Percentiles rank a stretch among this genome's conserved stretches.
Evolutionary conservation across 169 alveolate genomes (phyloP).

Genomic region (Plasmodium berghei): DNA sequence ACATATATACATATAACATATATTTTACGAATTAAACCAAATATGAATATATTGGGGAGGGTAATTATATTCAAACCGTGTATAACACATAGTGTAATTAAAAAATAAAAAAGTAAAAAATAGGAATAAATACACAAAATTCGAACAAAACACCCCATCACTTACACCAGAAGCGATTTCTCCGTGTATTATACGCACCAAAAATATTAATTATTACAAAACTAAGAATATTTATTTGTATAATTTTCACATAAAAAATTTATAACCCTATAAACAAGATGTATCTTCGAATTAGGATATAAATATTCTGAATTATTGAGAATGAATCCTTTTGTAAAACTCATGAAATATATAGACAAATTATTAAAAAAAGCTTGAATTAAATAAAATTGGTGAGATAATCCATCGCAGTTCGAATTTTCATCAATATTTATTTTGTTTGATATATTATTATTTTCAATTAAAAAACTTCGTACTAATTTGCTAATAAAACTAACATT

Average conservation of each 20-base stretch:
- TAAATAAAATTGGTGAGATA: slow-evolving; percentile 26
- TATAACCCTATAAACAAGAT: slow-evolving; percentile 31
- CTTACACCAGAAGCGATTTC: too few species aligned
- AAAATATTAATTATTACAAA: too few species aligned
- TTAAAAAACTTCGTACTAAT: slow-evolving; percentile 4
- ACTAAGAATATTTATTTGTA: slow-evolving; percentile 8
- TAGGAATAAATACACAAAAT: too few species aligned
- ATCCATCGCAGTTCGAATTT: neutral
- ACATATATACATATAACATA: too few species aligned
- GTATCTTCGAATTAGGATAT: slow-evolving; percentile 31
- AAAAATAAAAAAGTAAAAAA: too few species aligned
- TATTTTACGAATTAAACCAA: too few species aligned
- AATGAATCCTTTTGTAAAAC: slow-evolving; percentile 42
- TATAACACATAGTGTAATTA: too few species aligned
- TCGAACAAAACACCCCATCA: too few species aligned
- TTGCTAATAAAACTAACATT: slow-evolving; percentile 31
- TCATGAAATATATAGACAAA: slow-evolving; percentile 31
- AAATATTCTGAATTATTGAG: slow-evolving; percentile 29
- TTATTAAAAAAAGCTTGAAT: slow-evolving; percentile 65
- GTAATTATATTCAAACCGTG: too few species aligned
- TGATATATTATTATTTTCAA: neutral
- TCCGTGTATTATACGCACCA: too few species aligned
- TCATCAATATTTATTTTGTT: neutral
- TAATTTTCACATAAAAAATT: slow-evolving; percentile 32
- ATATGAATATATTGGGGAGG: too few species aligned